These are phyloP conservation scores for Nannochloropsis salina DNA, from an alignment of 108 stramenopile genomes.

Conservation along the genomic window DNA sequence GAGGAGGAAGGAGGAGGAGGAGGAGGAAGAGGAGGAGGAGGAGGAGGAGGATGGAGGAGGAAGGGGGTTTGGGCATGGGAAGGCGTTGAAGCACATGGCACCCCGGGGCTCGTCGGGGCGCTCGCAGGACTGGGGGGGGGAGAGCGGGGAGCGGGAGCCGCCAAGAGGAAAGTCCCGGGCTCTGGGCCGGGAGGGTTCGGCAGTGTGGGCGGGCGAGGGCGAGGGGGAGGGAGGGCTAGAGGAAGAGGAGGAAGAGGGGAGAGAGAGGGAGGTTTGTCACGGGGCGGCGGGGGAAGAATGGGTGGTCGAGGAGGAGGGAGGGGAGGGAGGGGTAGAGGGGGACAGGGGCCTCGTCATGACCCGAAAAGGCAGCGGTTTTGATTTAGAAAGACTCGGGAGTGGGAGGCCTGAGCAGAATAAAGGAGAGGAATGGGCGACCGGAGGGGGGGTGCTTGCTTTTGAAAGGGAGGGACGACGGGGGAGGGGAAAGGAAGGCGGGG, in stretches of 20 bases:
- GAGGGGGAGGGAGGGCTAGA: not conserved
- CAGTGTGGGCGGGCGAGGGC: not conserved
- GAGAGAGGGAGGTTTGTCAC: not conserved
- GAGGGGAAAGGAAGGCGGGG: no score
- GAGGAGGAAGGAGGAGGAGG: no score
- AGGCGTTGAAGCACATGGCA: no score
- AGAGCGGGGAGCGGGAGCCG: not conserved
- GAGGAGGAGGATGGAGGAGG: no score
- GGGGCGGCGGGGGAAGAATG: not conserved
- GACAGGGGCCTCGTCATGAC: not conserved
- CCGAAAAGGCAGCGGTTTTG: no score
- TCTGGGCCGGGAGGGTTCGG: no score
- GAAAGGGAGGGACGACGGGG: no score
- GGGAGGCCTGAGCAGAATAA: not conserved
- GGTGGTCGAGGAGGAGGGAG: not conserved
- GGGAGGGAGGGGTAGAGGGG: not conserved
- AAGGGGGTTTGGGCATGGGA: not conserved
- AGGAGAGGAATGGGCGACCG: no score
- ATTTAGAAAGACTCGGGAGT: no score
- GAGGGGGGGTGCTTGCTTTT: no score
- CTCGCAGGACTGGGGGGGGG: not conserved
- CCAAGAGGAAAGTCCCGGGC: no score
- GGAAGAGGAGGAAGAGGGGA: slow-evolving; percentile 5
- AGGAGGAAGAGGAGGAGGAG: no score
- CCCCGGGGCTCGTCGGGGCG: not conserved